phyloP scores from a whole-genome alignment of 1,284 basidiomycete genomes.

The Tylopilus sp. region DNA sequence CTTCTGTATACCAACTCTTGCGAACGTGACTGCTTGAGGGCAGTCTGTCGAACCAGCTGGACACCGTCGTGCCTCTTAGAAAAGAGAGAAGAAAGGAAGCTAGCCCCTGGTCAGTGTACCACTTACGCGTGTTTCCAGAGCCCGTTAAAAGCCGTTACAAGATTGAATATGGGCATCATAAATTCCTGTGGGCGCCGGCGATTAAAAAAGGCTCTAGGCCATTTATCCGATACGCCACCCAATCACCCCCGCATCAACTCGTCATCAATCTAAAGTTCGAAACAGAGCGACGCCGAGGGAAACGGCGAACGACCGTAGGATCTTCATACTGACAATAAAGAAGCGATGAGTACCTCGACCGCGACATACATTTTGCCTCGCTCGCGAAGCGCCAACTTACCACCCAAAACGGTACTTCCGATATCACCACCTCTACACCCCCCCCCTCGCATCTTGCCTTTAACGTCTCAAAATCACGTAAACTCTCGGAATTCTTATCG shows the following conservation, averaged over 20 bases:
- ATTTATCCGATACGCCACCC: not conserved
- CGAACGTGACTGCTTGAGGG: no score
- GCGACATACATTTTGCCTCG: not conserved
- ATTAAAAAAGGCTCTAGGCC: not conserved
- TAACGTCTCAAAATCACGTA: slow-evolving; percentile 28
- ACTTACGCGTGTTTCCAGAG: no score
- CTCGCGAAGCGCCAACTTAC: slow-evolving; percentile 28
- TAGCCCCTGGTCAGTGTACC: no score
- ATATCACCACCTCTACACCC: slow-evolving; percentile 31
- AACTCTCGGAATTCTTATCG: slow-evolving; percentile 24
- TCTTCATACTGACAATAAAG: slow-evolving; percentile 38
- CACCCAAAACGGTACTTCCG: slow-evolving; percentile 34
- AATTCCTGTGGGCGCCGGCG: no score
- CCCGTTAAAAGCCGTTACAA: no score
- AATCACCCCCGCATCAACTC: slow-evolving; percentile 9
- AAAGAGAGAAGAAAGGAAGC: no score
- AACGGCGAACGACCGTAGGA: slow-evolving; percentile 35
- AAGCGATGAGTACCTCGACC: not conserved
- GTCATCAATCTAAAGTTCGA: slow-evolving; percentile 42
- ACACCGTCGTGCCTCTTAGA: no score
- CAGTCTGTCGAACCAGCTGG: no score
- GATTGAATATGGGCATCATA: no score
- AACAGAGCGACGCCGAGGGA: slow-evolving; percentile 41
- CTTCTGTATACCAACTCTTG: no score
- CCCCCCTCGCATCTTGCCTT: slow-evolving; percentile 31